Percentiles rank a stretch among this genome's conserved stretches.
These are phyloP conservation scores for Lophiotrema nucula DNA, from an alignment of 495 filamentous ascomycete genomes.

Conservation along the genomic window DNA sequence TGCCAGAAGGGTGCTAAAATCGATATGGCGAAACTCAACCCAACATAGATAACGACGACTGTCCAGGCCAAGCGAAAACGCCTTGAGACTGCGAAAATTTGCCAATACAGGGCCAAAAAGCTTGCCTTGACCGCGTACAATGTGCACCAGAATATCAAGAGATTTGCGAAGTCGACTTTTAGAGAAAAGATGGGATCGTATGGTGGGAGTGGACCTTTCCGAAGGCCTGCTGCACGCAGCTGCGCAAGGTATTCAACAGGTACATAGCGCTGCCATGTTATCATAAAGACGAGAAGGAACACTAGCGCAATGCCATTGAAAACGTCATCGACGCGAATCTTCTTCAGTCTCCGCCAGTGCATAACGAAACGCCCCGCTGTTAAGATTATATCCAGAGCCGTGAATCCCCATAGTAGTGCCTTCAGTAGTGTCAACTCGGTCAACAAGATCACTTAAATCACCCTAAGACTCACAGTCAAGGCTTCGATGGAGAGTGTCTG, in stretches of 20 bases:
- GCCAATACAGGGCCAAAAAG: conserved; percentile 50
- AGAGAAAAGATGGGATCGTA: neutral
- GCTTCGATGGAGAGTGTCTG: too few relatives aligned
- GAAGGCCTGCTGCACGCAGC: neutral
- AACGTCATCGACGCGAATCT: neutral
- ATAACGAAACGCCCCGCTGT: conserved; percentile 5
- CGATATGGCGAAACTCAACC: neutral
- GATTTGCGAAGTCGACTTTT: neutral
- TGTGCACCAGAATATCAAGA: conserved; percentile 48
- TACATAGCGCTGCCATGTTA: neutral
- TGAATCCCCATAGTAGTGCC: neutral
- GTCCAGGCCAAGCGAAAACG: conserved; percentile 1
- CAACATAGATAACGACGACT: neutral
- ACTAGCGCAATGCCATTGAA: neutral
- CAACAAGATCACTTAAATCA: too few relatives aligned
- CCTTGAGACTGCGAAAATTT: conserved; percentile 38
- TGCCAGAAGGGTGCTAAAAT: neutral
- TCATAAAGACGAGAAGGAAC: neutral
- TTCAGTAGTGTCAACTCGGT: neutral
- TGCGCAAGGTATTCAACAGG: neutral
- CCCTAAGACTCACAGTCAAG: too few relatives aligned
- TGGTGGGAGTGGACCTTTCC: neutral
- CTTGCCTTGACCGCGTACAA: conserved; percentile 51
- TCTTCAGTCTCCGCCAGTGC: conserved; percentile 1
- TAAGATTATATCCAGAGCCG: neutral